Percentiles rank a stretch among this genome's conserved stretches.
phyloP scores from a whole-genome alignment of 495 filamentous ascomycete genomes.

The Penicillium salamii region DNA sequence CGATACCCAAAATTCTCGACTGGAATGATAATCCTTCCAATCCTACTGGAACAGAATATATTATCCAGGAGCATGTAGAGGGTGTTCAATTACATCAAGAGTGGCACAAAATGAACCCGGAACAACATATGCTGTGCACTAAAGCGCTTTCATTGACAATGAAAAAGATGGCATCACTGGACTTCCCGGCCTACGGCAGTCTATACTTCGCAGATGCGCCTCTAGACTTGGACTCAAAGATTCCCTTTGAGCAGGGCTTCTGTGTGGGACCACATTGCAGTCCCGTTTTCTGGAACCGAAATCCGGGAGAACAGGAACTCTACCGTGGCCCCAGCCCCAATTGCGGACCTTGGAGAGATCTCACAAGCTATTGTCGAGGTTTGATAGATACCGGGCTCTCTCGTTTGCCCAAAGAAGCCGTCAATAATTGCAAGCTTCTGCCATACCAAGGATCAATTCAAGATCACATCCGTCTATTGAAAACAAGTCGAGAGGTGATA shows the following conservation, averaged over 20 bases:
- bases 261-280: constrained; percentile 42
- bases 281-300: constrained; percentile 38
- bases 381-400: constrained; percentile 2
- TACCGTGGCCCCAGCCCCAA: not conserved
- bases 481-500: constrained; percentile 26
- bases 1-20: constrained; percentile 39
- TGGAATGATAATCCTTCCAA: constrained; percentile 41
- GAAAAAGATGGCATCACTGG: constrained; percentile 32
- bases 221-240: constrained; percentile 22
- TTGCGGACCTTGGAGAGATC: constrained; percentile 2
- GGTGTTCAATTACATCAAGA: constrained; percentile 36
- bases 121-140: constrained; percentile 36
- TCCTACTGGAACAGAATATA: constrained; percentile 42
- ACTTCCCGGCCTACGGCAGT: constrained; percentile 46
- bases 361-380: not conserved
- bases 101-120: constrained; percentile 36
- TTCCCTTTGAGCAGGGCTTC: constrained; percentile 31
- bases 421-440: constrained; percentile 20
- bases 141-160: constrained; percentile 29
- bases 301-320: constrained; percentile 26
- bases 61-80: constrained; percentile 40
- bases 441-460: constrained; percentile 33
- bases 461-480: constrained; percentile 32
- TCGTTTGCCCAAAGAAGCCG: not conserved
- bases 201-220: constrained; percentile 29